Conservation (phyloP, 2,329 filamentous ascomycete genomes). For the Colletotrichum sp. region DNA sequence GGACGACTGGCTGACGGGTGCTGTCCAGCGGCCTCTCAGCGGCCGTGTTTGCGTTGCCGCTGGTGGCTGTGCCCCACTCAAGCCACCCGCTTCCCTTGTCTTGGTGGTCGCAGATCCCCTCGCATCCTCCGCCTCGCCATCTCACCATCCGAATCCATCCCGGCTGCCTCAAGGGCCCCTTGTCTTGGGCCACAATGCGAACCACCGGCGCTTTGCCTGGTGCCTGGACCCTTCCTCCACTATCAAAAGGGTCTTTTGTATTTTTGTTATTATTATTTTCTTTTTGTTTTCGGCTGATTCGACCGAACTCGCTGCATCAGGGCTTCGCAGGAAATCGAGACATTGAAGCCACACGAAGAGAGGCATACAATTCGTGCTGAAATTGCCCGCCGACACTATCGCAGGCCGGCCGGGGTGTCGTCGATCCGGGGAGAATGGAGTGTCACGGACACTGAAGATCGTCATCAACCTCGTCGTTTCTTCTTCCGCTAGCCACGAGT, state of each 20-base stretch:
- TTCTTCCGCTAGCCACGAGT: not conserved
- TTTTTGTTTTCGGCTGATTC: not conserved
- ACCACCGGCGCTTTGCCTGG: not conserved
- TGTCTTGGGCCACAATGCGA: not conserved
- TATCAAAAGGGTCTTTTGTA: not conserved
- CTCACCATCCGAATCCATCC: not conserved
- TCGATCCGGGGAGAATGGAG: not conserved
- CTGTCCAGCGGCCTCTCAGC: not conserved
- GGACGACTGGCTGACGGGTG: slow-evolving; percentile 1
- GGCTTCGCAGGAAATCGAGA: not conserved
- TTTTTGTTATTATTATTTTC: not conserved
- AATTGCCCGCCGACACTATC: not conserved
- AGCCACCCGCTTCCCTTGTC: not conserved
- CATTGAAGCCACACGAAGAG: not conserved
- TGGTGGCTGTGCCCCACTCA: slow-evolving; percentile 11
- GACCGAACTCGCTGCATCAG: not conserved
- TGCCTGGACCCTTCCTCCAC: not conserved
- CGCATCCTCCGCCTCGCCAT: not conserved
- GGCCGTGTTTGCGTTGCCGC: not conserved
- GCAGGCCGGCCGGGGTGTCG: not conserved
- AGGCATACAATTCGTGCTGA: not conserved
- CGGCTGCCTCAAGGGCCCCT: not conserved
- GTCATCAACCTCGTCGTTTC: not conserved
- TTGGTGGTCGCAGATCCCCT: not conserved
- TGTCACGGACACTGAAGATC: not conserved